phyloP scores from a whole-genome alignment of 441 rosid genomes.

The Oxalis stricta region DNA sequence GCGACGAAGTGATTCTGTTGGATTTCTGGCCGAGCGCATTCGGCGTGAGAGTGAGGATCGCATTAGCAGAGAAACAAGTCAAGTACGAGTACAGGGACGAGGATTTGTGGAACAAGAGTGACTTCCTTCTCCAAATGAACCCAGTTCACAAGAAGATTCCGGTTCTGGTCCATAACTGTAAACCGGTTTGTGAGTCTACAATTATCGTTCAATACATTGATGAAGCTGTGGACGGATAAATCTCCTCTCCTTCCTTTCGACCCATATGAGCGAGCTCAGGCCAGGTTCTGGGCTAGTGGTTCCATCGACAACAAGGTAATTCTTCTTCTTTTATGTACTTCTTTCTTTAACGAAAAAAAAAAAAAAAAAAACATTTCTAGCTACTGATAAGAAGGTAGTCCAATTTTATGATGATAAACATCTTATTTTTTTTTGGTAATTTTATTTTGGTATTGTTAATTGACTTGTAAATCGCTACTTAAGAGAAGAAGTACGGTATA shows the following conservation, averaged over 20 bases:
- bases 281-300: constrained; percentile 11
- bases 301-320: constrained; percentile 7
- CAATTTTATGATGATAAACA: too few relatives aligned
- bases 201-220: constrained; percentile 4
- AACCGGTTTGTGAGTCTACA: constrained; percentile 5
- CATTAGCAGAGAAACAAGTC: constrained; percentile 9
- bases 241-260: constrained; percentile 3
- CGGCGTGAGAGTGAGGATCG: constrained; percentile 11
- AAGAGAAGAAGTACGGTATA: too few relatives aligned
- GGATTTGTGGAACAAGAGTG: background rate
- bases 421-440: too few relatives aligned
- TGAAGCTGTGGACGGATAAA: constrained; percentile 2
- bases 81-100: constrained; percentile 3
- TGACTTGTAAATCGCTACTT: too few relatives aligned
- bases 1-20: constrained; percentile 5
- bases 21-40: constrained; percentile 1
- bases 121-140: constrained; percentile 4
- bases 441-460: too few relatives aligned
- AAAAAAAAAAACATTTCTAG: too few relatives aligned
- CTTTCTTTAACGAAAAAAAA: too few relatives aligned
- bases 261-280: constrained; percentile 3
- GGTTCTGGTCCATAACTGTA: constrained; percentile 8
- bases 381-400: too few relatives aligned
- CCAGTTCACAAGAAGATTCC: constrained; percentile 12
- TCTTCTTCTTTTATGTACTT: background rate